Evolutionary conservation across 352 stramenopile genomes (phyloP), one percentile per base, ranked within the genome.

Genomic region (Globisporangium abappressorium): DNA sequence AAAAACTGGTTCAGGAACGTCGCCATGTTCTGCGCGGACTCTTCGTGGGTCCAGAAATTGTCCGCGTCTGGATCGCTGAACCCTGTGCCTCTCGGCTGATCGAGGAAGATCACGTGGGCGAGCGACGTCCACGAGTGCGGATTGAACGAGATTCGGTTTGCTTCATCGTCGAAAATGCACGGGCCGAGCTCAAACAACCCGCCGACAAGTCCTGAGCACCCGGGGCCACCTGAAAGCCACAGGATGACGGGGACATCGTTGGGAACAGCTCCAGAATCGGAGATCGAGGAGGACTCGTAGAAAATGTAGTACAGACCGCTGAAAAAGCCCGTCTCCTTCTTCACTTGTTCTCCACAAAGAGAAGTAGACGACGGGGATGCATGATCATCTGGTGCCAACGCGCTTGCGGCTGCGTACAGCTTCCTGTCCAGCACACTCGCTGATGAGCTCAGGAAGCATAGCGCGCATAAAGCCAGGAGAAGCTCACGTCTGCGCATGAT

Each of bases 161-260:
- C 46, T 33, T 91, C 84, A 51, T 93, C 82, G 62, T 92, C 83
- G 63, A 92, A 92, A 22, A 70, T 89, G 71, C 97, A 99, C 36
- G 97, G 97, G 7, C 97, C 97, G 75, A 99, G 98, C 71, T 99
- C 97, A 26, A 95, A 97, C 2, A 99, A 75, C 3, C 98, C 76
- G 0, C 85, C 97, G 30, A 99, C 78, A 14, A 97, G 80, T 8
- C 91, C 97, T 5, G 92, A 99, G 81, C 97, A 99, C 1, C 97
- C 96, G 11, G 97, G 97, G 18, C 97, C 97, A 34, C 97, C 97
- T 8, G 94, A 99, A 6, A 99, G 80, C 97, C 97, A 99, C 8
- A 99, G 68, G 11, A 99, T 84, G 28, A 99, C 82, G 0, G 97
- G 97, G 22, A 75, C 68, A 3, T 64, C 49, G 30, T 11, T 47